phyloP scores from a whole-genome alignment of 108 stramenopile genomes.

The Aurantiochytrium sp. region DNA sequence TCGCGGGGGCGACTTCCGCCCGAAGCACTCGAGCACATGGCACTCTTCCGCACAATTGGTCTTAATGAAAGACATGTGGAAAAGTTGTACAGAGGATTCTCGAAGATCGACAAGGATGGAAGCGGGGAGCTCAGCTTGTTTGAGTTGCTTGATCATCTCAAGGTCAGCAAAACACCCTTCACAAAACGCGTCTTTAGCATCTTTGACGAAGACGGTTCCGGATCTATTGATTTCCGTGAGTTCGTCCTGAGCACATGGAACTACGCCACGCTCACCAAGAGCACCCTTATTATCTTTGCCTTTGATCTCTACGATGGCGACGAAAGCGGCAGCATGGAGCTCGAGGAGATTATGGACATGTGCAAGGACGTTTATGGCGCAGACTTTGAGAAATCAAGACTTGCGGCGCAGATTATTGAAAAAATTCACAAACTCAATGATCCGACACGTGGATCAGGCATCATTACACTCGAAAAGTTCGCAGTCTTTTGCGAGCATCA shows the following conservation, averaged over 20 bases:
- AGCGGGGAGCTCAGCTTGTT: not conserved
- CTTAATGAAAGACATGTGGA: not conserved
- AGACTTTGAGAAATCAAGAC: constrained; percentile 27
- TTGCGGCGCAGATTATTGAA: constrained; percentile 28
- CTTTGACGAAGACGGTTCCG: constrained; percentile 33
- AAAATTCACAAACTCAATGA: constrained; percentile 21
- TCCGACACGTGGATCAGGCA: not conserved
- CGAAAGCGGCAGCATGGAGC: constrained; percentile 37
- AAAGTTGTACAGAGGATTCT: not conserved
- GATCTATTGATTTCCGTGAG: constrained; percentile 47
- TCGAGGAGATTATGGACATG: constrained; percentile 36
- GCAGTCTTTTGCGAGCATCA: constrained; percentile 43
- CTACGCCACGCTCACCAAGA: constrained; percentile 46
- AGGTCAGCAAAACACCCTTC: not conserved
- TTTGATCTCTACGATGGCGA: constrained; percentile 54
- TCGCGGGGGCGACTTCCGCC: not conserved
- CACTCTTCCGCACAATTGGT: not conserved
- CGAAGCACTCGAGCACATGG: not conserved
- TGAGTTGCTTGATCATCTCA: constrained; percentile 10
- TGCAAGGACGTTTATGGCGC: constrained; percentile 45
- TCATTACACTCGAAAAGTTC: constrained; percentile 31
- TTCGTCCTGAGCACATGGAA: constrained; percentile 54
- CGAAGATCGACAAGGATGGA: not conserved
- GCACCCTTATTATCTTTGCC: constrained; percentile 43
- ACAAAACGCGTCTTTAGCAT: not conserved